Evolutionary conservation across 768 basidiomycete genomes (phyloP).

Genomic region (Floccularia luteovirens): DNA sequence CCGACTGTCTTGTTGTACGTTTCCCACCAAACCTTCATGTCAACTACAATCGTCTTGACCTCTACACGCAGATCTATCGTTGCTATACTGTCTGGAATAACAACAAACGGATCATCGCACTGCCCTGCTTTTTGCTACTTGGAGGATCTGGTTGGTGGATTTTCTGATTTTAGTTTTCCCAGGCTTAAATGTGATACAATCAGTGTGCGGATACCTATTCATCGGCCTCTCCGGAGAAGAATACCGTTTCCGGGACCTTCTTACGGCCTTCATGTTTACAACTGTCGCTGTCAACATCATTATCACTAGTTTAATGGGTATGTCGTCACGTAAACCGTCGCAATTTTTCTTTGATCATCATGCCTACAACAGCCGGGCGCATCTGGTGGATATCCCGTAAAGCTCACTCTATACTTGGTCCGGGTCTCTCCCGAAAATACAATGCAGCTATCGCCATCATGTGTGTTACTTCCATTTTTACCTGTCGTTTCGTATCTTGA

Average conservation of each 20-base stretch:
- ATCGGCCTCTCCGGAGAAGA: slow-evolving; percentile 18
- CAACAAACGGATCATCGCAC: slow-evolving; percentile 18
- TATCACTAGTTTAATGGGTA: slow-evolving; percentile 22
- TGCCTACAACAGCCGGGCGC: slow-evolving; percentile 13
- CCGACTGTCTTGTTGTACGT: slow-evolving; percentile 20
- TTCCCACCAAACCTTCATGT: background rate
- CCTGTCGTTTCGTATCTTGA: background rate
- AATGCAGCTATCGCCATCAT: slow-evolving; percentile 18
- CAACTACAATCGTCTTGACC: background rate
- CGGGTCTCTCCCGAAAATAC: slow-evolving; percentile 14
- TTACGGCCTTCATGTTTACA: slow-evolving; percentile 19
- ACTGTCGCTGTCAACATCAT: slow-evolving; percentile 20
- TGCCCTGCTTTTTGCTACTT: slow-evolving; percentile 17
- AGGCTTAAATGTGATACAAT: background rate
- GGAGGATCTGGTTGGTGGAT: slow-evolving; percentile 16
- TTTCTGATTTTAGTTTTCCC: slow-evolving; percentile 3
- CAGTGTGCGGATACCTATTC: slow-evolving; percentile 18
- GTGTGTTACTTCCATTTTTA: slow-evolving; percentile 9
- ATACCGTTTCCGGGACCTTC: slow-evolving; percentile 17
- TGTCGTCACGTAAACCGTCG: background rate
- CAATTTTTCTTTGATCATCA: background rate
- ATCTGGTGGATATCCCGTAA: slow-evolving; percentile 23
- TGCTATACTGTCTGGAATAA: slow-evolving; percentile 22
- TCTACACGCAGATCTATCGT: slow-evolving; percentile 19
- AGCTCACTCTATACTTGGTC: slow-evolving; percentile 14